These are phyloP conservation scores for Colletotrichum musicola DNA, from an alignment of 2,329 filamentous ascomycete species.

Conservation along the genomic window DNA sequence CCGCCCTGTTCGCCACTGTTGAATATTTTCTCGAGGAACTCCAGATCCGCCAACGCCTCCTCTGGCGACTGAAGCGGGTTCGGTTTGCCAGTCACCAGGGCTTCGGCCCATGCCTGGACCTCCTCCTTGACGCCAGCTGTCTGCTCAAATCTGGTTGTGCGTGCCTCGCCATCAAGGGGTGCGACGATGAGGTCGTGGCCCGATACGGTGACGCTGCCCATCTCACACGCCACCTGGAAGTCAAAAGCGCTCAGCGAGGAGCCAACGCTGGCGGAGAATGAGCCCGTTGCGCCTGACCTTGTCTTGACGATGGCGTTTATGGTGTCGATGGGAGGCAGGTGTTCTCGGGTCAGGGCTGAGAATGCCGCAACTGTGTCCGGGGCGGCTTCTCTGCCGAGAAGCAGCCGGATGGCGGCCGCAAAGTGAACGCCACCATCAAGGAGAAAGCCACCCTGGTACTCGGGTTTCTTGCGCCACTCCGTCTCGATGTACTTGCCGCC, in stretches of 20 bases:
- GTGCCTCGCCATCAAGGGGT: slow-evolving; percentile 49
- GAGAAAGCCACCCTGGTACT: slow-evolving; percentile 81
- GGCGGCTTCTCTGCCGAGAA: slow-evolving; percentile 61
- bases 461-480: slow-evolving; percentile 74
- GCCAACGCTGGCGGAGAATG: slow-evolving; percentile 69
- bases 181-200: slow-evolving; percentile 59
- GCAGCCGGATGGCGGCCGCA: slow-evolving; percentile 70
- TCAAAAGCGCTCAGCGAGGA: slow-evolving; percentile 66
- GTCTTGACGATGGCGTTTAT: slow-evolving; percentile 70
- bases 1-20: slow-evolving; percentile 60
- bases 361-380: slow-evolving; percentile 66
- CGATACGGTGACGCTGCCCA: slow-evolving; percentile 64
- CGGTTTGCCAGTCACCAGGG: slow-evolving; percentile 59
- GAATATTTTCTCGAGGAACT: slow-evolving; percentile 67
- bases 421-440: slow-evolving; percentile 83
- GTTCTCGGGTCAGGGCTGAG: slow-evolving; percentile 57
- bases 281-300: slow-evolving; percentile 66
- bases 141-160: slow-evolving; percentile 57
- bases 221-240: slow-evolving; percentile 69
- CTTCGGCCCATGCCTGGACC: slow-evolving; percentile 71
- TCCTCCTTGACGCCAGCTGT: slow-evolving; percentile 69
- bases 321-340: slow-evolving; percentile 76
- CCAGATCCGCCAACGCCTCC: slow-evolving; percentile 71
- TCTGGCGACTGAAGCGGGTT: slow-evolving; percentile 67
- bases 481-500: slow-evolving; percentile 39